These are phyloP conservation scores for Leccinum obscurum DNA, from an alignment of 768 basidiomycete species.

Conservation along the genomic window DNA sequence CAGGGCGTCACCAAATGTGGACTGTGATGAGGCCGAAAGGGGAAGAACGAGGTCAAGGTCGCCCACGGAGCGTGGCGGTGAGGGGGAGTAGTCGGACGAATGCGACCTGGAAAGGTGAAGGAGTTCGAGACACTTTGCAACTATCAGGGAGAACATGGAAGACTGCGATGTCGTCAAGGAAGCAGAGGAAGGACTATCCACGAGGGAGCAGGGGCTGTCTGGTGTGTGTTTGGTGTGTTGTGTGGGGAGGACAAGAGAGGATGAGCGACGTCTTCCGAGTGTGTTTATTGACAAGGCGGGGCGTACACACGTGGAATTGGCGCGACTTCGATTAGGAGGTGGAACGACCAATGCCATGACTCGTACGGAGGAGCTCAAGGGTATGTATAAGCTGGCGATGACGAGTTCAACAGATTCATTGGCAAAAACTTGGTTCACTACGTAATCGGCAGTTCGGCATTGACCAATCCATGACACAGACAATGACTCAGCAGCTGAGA, in stretches of 20 bases:
- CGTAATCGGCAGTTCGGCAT: background rate
- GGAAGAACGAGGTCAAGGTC: conserved; percentile 53
- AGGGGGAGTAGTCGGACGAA: conserved; percentile 42
- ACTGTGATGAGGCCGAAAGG: conserved; percentile 50
- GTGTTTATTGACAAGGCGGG: conserved; percentile 51
- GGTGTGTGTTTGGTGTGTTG: conserved; percentile 18
- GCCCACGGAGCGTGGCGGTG: conserved; percentile 41
- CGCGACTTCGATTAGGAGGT: conserved; percentile 49
- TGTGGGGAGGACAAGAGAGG: conserved; percentile 43
- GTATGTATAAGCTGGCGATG: conserved; percentile 3
- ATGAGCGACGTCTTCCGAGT: conserved; percentile 56
- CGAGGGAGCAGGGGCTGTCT: background rate
- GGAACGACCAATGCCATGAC: conserved; percentile 39
- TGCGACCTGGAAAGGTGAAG: conserved; percentile 47
- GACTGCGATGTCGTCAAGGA: conserved; percentile 25
- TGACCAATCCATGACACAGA: background rate
- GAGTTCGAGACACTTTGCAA: conserved; percentile 53
- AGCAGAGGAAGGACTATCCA: conserved; percentile 1
- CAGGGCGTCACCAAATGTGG: conserved; percentile 44
- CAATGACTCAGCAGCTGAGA: conserved; percentile 17
- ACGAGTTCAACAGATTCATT: conserved; percentile 1
- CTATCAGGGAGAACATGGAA: conserved; percentile 53
- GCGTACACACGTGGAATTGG: conserved; percentile 59
- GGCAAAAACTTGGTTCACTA: conserved; percentile 20
- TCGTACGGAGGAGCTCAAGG: background rate